Evolutionary conservation across 2,329 filamentous ascomycete species (phyloP).

Genomic region (Aspergillus sp.): DNA sequence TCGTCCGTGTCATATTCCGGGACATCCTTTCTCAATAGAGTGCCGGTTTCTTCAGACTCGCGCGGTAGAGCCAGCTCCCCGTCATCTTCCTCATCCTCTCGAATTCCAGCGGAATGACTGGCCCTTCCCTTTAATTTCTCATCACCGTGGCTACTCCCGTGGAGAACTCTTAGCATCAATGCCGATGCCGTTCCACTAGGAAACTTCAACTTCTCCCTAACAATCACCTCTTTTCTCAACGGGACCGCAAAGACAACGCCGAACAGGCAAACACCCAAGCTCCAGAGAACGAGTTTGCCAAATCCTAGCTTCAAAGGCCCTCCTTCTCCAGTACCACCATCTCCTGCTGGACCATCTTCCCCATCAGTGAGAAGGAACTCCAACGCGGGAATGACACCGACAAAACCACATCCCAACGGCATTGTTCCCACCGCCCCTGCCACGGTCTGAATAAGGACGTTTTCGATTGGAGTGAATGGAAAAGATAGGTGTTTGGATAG

Average conservation of each 20-base stretch:
- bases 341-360: slow-evolving; percentile 73
- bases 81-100: slow-evolving; percentile 23
- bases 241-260: slow-evolving; percentile 96
- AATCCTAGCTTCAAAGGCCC: slow-evolving; percentile 69
- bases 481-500: slow-evolving; percentile 67
- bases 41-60: slow-evolving; percentile 35
- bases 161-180: slow-evolving; percentile 83
- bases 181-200: slow-evolving; percentile 95
- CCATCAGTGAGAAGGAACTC: slow-evolving; percentile 75
- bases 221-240: slow-evolving; percentile 82
- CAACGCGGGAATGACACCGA: slow-evolving; percentile 88
- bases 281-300: slow-evolving; percentile 82
- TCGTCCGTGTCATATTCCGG: slow-evolving; percentile 24
- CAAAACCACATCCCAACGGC: slow-evolving; percentile 92
- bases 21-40: slow-evolving; percentile 47
- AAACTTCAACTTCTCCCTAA: slow-evolving; percentile 86
- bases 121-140: slow-evolving; percentile 26
- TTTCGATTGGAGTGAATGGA: slow-evolving; percentile 91
- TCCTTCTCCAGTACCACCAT: slow-evolving; percentile 67
- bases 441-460: slow-evolving; percentile 93
- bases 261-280: slow-evolving; percentile 89
- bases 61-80: slow-evolving; percentile 27
- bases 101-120: slow-evolving; percentile 8
- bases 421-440: slow-evolving; percentile 94
- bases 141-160: slow-evolving; percentile 55